phyloP scores from a whole-genome alignment of 2,329 filamentous ascomycete genomes.

The Ascochyta lentis region DNA sequence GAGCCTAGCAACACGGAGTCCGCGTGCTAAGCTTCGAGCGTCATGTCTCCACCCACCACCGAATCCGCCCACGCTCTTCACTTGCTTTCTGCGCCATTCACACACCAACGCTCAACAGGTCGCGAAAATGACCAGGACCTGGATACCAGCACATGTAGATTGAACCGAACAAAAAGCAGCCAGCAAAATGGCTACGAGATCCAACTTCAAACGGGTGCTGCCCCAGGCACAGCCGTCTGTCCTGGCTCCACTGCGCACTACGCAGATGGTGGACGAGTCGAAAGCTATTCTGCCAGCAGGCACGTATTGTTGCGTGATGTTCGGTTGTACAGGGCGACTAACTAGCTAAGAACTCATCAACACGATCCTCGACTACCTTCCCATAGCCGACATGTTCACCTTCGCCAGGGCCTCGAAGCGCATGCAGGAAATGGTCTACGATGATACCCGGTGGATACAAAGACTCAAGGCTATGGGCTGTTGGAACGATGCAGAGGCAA shows the following conservation, averaged over 20 bases:
- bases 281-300: conserved; percentile 84
- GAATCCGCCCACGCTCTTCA: conserved; percentile 15
- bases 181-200: conserved; percentile 50
- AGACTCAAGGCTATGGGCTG: conserved; percentile 84
- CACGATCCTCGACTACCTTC: conserved; percentile 86
- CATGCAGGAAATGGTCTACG: conserved; percentile 97
- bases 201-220: conserved; percentile 57
- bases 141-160: conserved; percentile 2
- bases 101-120: not conserved
- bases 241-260: conserved; percentile 77
- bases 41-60: conserved; percentile 22
- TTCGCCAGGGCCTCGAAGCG: conserved; percentile 85
- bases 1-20: conserved; percentile 17
- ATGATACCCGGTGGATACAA: conserved; percentile 93
- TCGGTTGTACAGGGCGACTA: not conserved
- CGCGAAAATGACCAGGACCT: conserved; percentile 13
- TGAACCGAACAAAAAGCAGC: conserved; percentile 3
- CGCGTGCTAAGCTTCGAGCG: conserved; percentile 20
- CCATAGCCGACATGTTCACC: conserved; percentile 81
- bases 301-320: conserved; percentile 49
- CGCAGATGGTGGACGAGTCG: conserved; percentile 78
- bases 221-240: conserved; percentile 55
- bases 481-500: conserved; percentile 89
- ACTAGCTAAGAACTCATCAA: conserved; percentile 76
- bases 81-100: conserved; percentile 11